These are phyloP conservation scores for Fusarium solani-melongenae DNA, from an alignment of 2,329 filamentous ascomycete species.

Conservation along the genomic window DNA sequence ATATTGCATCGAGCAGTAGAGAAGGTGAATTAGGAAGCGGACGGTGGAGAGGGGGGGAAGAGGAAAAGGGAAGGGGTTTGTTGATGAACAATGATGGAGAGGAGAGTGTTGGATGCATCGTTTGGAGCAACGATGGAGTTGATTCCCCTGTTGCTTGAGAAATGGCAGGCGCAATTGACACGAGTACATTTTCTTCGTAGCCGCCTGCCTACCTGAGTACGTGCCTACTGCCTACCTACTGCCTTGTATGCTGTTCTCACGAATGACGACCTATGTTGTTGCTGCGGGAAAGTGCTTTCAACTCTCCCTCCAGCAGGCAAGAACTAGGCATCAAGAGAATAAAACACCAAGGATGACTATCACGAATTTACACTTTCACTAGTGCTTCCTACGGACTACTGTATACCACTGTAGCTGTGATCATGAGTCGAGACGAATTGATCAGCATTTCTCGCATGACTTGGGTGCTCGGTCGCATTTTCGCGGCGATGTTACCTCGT, in stretches of 20 bases:
- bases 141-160: not conserved
- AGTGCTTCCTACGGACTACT: not conserved
- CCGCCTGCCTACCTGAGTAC: not conserved
- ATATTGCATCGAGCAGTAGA: slow-evolving; percentile 1
- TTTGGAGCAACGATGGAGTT: not conserved
- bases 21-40: slow-evolving; percentile 18
- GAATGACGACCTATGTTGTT: not conserved
- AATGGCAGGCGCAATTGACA: not conserved
- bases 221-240: not conserved
- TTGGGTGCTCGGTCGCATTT: not conserved
- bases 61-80: not conserved
- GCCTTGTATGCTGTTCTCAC: too few relatives aligned
- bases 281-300: not conserved
- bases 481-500: not conserved
- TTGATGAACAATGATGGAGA: slow-evolving; percentile 5
- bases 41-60: not conserved
- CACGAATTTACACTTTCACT: not conserved
- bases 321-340: not conserved
- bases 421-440: not conserved
- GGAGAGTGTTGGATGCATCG: not conserved
- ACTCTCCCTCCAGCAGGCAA: not conserved
- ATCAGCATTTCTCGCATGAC: not conserved
- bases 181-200: not conserved
- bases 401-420: not conserved
- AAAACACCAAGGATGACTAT: not conserved